Evolutionary conservation across 2,329 filamentous ascomycete species (phyloP), one percentile per base, ranked within the genome.

Genomic region (Xylaria hypoxylon): DNA sequence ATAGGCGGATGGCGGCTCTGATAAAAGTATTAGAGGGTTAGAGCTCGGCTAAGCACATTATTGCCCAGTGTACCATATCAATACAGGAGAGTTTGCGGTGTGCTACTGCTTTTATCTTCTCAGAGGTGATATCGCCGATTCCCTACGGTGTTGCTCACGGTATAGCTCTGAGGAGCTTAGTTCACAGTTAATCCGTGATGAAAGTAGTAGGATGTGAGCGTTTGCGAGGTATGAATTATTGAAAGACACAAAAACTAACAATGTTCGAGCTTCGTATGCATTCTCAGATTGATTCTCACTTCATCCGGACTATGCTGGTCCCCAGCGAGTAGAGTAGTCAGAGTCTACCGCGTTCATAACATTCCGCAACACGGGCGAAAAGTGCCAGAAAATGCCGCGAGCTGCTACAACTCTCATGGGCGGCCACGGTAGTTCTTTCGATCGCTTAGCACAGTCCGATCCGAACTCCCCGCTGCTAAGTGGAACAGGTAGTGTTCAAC

Each of bases 41-140:
- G 51, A 47, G 42, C 45, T 59, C 31, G 5, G 24, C 19, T 42
- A 48, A 50, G 50, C 50, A 60, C 51, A 53, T 44, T 42, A 47
- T 48, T 58, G 42, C 33, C 26, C 47, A 45, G 57, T 70, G 66
- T 69, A 69, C 61, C 35, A 69, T 70, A 69, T 52, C 52, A 59
- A 67, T 65, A 62, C 44, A 69, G 19, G 59, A 44, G n/a, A 48
- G 22, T 65, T 58, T 44, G 31, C 13, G 47, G 38, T 51, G 17
- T 48, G 45, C 22, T 5, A 5, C 38, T 48, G 22, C 17, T 38
- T 56, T 28, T 13, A 31, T 35, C 44, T 33, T 31, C 24, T 13
- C 28, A 13, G 15, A 11, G 22, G 50, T 45, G 44, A 55, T 11
- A 33, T 11, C 10, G 7, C 28, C 7, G 26, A 19, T 33, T 33